A percentile compares a stretch with the other conserved stretches of the same genome.
phyloP scores from a whole-genome alignment of 2,329 filamentous ascomycete species.

The Xylaria sp. region DNA sequence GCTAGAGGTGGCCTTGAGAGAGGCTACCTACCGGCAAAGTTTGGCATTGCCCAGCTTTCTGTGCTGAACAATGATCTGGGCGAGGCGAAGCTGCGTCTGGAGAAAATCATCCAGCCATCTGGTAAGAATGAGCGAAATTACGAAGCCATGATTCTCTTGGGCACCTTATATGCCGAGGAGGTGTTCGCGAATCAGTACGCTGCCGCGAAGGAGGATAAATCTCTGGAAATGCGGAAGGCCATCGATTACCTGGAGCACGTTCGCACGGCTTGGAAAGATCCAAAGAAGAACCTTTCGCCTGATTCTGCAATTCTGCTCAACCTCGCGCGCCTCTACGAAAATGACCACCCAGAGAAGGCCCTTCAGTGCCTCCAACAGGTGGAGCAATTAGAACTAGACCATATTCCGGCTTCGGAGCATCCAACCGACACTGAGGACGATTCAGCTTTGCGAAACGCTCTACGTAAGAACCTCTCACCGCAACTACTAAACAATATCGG shows the following conservation, averaged over 20 bases:
- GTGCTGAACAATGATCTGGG: conserved; percentile 83
- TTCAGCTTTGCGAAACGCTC: conserved; percentile 57
- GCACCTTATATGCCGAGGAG: conserved; percentile 91
- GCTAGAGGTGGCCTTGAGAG: conserved; percentile 88
- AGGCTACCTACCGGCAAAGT: conserved; percentile 91
- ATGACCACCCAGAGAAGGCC: conserved; percentile 83
- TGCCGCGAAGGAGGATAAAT: conserved; percentile 83
- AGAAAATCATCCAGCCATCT: conserved; percentile 89
- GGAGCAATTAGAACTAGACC: conserved; percentile 84
- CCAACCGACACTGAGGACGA: conserved; percentile 64
- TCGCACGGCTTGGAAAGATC: conserved; percentile 86
- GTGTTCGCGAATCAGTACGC: conserved; percentile 77
- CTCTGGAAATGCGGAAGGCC: conserved; percentile 82
- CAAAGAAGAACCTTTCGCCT: conserved; percentile 78
- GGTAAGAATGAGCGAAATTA: conserved; percentile 63
- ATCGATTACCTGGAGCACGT: conserved; percentile 83
- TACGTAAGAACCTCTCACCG: conserved; percentile 81
- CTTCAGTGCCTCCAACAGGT: conserved; percentile 90
- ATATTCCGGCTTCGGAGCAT: conserved; percentile 70
- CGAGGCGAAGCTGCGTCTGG: conserved; percentile 88
- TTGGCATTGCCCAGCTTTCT: conserved; percentile 87
- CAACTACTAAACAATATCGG: conserved; percentile 97
- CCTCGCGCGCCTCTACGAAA: conserved; percentile 87
- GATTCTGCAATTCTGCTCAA: conserved; percentile 91
- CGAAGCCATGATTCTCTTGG: conserved; percentile 90